Base-by-base conservation (phyloP, 805 yeast species). In the Pichia phayaonensis region DNA sequence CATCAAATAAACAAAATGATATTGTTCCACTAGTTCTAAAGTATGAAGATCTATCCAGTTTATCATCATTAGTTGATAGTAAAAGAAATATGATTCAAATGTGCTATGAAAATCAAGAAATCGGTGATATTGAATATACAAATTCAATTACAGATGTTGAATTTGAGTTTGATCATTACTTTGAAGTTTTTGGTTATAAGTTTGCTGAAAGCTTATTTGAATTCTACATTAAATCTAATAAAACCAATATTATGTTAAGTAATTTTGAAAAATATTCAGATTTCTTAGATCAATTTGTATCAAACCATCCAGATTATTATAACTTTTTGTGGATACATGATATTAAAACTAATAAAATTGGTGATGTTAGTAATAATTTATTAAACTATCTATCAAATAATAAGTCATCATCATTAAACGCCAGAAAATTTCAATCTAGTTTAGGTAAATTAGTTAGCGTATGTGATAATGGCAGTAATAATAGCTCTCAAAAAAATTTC, bases 271-370 rank as follows among this genome's bases (percentile, higher is more conserved):
- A 75, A 27, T 79, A 79, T 58, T 70, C 74, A 26, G 63, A 65
- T 1, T 76, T 68, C 55, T 65, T 87, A 47, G 68, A 74, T 26
- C 64, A 66, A 54, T 90, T 81, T 60, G 75, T 90, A 52, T 56
- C 63, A 2, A 72, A 72, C 29, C 66, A 69, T 47, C 62, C 69
- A 26, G 59, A 66, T 2, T 76, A 78, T 38, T 73, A 79, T 5
- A 67, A 74, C 40, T 75, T 86, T 46, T 75, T 87, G 2, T 90
- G 96, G 96, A 82, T 89, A 21, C 74, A 79, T 50, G 76, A 83
- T 50, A 63, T 88, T 15, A 62, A 79, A 31, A 78, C 73, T 54
- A 72, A 71, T 3, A 70, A 80, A 11, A 85, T 73, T 60, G 55
- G 47, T 5, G 60, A 65, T 1, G 92, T 90, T 0, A 69, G 83